Evolutionary conservation across 2,329 filamentous ascomycete genomes (phyloP).

Genomic region (Penicillium sp.): DNA sequence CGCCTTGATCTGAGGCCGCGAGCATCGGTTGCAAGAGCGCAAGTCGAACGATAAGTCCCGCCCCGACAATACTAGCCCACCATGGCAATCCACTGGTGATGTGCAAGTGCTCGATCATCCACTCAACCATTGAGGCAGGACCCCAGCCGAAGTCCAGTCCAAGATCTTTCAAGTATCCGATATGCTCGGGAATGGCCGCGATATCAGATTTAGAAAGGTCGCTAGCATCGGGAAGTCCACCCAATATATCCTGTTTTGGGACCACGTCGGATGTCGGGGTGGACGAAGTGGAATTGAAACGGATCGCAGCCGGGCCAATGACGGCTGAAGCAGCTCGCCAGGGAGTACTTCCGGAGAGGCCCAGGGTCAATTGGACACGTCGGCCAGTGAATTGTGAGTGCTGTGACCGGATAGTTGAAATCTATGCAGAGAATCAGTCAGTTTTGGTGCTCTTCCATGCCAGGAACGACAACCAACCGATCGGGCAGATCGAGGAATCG

Average conservation of each 20-base stretch:
- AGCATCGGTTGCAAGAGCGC: conserved; percentile 69
- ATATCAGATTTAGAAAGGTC: conserved; percentile 38
- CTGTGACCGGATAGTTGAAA: conserved; percentile 40
- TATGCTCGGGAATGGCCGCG: conserved; percentile 69
- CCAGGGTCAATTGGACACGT: conserved; percentile 24
- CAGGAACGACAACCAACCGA: conserved; percentile 37
- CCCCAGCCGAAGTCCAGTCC: conserved; percentile 90
- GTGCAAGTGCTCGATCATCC: conserved; percentile 79
- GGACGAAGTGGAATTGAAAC: conserved; percentile 46
- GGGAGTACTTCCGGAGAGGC: conserved; percentile 24
- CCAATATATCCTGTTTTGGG: conserved; percentile 15
- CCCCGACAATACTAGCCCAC: conserved; percentile 74
- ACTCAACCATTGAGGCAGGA: conserved; percentile 74
- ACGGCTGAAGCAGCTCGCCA: conserved; percentile 30
- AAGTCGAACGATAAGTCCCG: conserved; percentile 68
- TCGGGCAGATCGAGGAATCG: conserved; percentile 36
- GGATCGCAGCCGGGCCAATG: conserved; percentile 31
- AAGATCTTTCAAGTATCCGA: conserved; percentile 81
- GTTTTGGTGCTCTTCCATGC: conserved; percentile 16
- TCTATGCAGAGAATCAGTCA: conserved; percentile 28
- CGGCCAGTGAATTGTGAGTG: conserved; percentile 25
- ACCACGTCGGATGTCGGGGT: conserved; percentile 19
- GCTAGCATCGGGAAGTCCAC: conserved; percentile 18
- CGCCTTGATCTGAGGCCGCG: conserved; percentile 63
- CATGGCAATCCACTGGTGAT: conserved; percentile 76